These are phyloP conservation scores for Aciculosporium take DNA, from an alignment of 2,329 filamentous ascomycete genomes.

Conservation along the genomic window DNA sequence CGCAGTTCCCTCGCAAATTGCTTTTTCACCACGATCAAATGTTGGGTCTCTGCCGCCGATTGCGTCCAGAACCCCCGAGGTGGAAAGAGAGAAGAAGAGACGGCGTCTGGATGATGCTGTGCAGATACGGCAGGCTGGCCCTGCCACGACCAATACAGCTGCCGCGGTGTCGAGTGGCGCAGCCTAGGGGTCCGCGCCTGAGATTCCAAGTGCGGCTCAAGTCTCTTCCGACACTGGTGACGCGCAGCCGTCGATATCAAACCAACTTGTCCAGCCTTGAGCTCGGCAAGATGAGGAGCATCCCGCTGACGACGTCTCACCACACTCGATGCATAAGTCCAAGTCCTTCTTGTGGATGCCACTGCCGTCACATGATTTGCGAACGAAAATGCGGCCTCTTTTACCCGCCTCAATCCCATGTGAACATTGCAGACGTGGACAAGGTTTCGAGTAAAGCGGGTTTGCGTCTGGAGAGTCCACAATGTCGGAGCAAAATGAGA, in stretches of 20 bases:
- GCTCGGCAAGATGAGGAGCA: background rate
- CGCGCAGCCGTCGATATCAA: background rate
- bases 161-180: slow-evolving; percentile 4
- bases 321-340: background rate
- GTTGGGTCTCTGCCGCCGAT: background rate
- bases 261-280: background rate
- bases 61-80: background rate
- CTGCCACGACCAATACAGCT: background rate
- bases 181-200: slow-evolving; percentile 4
- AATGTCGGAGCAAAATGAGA: background rate
- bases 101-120: background rate
- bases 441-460: no score
- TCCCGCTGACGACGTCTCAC: background rate
- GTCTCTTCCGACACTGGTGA: background rate
- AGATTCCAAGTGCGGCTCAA: background rate
- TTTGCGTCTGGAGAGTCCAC: no score
- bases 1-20: slow-evolving; percentile 1
- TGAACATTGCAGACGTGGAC: no score
- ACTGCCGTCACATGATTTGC: no score
- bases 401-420: no score
- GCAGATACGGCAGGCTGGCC: background rate
- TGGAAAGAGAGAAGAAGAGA: slow-evolving; percentile 3
- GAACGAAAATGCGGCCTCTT: background rate
- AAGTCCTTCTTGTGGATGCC: no score
- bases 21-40: background rate